A percentile compares a stretch with the other conserved stretches of the same genome.
Conservation (phyloP, 2,329 filamentous ascomycete genomes). For the Biscogniauxia marginata region DNA sequence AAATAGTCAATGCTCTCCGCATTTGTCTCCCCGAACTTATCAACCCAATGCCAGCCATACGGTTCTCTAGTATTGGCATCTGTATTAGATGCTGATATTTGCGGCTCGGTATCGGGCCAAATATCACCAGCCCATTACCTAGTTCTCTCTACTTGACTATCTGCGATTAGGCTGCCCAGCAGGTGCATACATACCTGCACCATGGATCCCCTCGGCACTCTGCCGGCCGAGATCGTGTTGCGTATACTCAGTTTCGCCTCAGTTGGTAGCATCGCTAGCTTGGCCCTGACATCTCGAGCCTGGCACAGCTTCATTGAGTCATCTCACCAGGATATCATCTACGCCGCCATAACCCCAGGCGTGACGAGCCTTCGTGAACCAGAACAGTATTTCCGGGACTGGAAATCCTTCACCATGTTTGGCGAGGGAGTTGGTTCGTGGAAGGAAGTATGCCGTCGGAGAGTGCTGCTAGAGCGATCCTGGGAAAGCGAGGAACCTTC, state of each 20-base stretch:
- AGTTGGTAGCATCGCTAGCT: slow-evolving; percentile 9
- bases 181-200: background rate
- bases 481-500: slow-evolving; percentile 36
- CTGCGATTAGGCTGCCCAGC: background rate
- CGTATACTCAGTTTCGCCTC: slow-evolving; percentile 20
- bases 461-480: slow-evolving; percentile 38
- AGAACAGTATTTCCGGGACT: slow-evolving; percentile 1
- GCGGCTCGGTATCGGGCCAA: background rate
- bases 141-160: background rate
- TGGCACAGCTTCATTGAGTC: slow-evolving; percentile 24
- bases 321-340: slow-evolving; percentile 20
- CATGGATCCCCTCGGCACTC: slow-evolving; percentile 16
- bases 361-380: slow-evolving; percentile 2
- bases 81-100: background rate
- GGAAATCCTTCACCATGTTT: slow-evolving; percentile 32
- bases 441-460: slow-evolving; percentile 44
- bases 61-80: no score
- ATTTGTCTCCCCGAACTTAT: no score
- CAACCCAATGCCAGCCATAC: no score
- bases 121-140: background rate
- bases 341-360: slow-evolving; percentile 4
- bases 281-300: slow-evolving; percentile 12
- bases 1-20: no score
- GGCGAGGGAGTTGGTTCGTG: slow-evolving; percentile 37
- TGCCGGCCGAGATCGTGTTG: slow-evolving; percentile 24